Percentiles rank a stretch among this genome's conserved stretches.
Evolutionary conservation across 2,329 filamentous ascomycete genomes (phyloP).

Genomic region (Verticillium longisporum): DNA sequence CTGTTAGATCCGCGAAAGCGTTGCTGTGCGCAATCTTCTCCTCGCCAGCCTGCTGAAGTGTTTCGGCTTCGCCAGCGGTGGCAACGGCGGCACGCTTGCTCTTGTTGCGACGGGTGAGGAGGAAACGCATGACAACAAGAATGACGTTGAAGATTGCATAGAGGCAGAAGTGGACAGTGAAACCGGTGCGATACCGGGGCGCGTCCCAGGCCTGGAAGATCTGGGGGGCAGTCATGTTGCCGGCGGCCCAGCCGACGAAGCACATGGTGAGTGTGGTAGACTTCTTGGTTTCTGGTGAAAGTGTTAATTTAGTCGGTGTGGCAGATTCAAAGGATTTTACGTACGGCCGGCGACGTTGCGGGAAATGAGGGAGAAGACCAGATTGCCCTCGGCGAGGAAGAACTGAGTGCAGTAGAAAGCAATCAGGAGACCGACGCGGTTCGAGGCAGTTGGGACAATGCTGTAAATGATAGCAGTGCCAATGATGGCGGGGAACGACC

Average conservation of each 20-base stretch:
- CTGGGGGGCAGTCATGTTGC: conserved; percentile 29
- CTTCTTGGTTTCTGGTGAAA: conserved; percentile 24
- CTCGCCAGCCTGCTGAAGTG: background rate
- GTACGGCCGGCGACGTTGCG: conserved; percentile 30
- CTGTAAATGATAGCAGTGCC: conserved; percentile 33
- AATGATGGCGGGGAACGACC: conserved; percentile 18
- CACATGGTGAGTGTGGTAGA: conserved; percentile 27
- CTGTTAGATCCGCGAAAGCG: conserved; percentile 13
- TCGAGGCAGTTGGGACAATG: conserved; percentile 18
- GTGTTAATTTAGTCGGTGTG: background rate
- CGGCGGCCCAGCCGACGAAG: conserved; percentile 28
- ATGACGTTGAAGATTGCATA: conserved; percentile 25
- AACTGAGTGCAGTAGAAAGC: conserved; percentile 38
- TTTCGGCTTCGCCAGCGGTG: background rate
- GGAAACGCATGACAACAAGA: conserved; percentile 16
- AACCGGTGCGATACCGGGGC: conserved; percentile 26
- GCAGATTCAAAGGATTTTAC: background rate
- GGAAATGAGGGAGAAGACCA: conserved; percentile 32
- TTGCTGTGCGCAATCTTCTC: conserved; percentile 11
- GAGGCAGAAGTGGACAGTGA: conserved; percentile 25
- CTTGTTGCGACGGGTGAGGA: conserved; percentile 17
- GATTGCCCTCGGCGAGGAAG: conserved; percentile 31
- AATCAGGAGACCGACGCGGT: conserved; percentile 27
- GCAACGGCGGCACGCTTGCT: conserved; percentile 6
- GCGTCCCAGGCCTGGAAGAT: conserved; percentile 24